Evolutionary conservation across 768 basidiomycete genomes (phyloP).

Genomic region (Clavaria fumosa): DNA sequence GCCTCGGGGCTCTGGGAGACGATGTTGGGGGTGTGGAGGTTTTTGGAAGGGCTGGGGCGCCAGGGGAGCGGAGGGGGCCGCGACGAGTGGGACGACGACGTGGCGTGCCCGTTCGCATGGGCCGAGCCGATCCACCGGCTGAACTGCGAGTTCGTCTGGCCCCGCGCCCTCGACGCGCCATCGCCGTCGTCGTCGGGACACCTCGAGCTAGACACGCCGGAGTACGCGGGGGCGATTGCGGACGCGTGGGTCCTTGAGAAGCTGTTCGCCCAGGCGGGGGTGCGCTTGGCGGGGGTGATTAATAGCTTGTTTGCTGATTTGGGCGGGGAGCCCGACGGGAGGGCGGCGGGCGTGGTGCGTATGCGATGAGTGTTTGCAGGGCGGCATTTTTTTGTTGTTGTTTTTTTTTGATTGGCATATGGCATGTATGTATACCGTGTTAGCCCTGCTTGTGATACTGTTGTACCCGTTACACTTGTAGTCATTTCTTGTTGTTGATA

Average conservation of each 20-base stretch:
- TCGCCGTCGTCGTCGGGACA: constrained; percentile 16
- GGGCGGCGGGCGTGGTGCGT: no score
- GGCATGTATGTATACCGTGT: no score
- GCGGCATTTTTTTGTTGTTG: no score
- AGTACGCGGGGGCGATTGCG: constrained; percentile 58
- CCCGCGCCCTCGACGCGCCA: constrained; percentile 44
- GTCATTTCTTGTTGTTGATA: no score
- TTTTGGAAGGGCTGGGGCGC: constrained; percentile 13
- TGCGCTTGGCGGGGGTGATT: constrained; percentile 70
- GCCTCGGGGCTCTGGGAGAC: constrained; percentile 17
- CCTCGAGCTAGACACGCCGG: constrained; percentile 67
- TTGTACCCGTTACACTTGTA: no score
- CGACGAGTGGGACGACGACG: constrained; percentile 32
- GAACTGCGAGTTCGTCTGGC: constrained; percentile 78
- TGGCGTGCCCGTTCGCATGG: constrained; percentile 71
- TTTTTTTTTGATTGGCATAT: no score
- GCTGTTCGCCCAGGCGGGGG: constrained; percentile 67
- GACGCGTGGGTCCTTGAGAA: constrained; percentile 62
- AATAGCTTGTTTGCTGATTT: constrained; percentile 53
- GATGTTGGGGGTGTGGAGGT: constrained; percentile 14
- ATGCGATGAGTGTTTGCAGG: no score
- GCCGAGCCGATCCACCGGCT: constrained; percentile 53
- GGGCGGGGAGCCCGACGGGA: constrained; percentile 10
- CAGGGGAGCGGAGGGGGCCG: constrained; percentile 9
- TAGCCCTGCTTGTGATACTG: no score